These are phyloP conservation scores for Saccharomycopsis selenospora DNA, from an alignment of 805 yeast species.

Conservation along the genomic window DNA sequence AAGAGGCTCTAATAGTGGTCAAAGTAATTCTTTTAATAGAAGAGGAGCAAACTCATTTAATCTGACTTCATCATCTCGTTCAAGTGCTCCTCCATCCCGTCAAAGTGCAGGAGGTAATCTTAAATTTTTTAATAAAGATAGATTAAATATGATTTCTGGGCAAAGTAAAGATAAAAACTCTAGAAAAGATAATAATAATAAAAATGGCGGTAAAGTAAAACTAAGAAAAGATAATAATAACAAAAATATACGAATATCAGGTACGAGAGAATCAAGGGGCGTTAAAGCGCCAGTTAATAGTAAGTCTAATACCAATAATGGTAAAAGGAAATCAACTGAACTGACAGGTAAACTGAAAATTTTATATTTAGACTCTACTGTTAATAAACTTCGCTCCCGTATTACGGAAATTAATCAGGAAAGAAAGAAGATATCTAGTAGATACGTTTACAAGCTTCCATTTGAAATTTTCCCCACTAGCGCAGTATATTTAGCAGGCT, in stretches of 20 bases:
- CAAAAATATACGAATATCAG: neutral
- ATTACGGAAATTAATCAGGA: neutral
- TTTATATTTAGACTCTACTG: neutral
- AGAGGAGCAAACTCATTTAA: no score
- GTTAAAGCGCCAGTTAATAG: neutral
- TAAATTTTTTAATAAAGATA: neutral
- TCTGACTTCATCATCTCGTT: no score
- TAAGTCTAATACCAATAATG: neutral
- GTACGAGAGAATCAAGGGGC: neutral
- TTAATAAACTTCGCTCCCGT: neutral
- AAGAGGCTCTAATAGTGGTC: no score
- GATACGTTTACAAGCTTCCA: neutral
- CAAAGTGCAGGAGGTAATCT: neutral
- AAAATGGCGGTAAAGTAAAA: neutral
- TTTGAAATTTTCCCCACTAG: neutral
- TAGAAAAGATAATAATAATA: neutral
- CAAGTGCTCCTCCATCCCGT: neutral
- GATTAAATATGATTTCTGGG: neutral
- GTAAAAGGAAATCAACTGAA: neutral
- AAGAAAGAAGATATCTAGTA: neutral
- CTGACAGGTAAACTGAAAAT: neutral
- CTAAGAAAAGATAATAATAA: neutral
- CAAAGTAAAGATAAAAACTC: neutral
- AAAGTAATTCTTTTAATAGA: no score
- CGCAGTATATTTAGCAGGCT: constrained; percentile 1